Conservation (phyloP, 2,329 filamentous ascomycete genomes). For the Alternaria incomplexa region DNA sequence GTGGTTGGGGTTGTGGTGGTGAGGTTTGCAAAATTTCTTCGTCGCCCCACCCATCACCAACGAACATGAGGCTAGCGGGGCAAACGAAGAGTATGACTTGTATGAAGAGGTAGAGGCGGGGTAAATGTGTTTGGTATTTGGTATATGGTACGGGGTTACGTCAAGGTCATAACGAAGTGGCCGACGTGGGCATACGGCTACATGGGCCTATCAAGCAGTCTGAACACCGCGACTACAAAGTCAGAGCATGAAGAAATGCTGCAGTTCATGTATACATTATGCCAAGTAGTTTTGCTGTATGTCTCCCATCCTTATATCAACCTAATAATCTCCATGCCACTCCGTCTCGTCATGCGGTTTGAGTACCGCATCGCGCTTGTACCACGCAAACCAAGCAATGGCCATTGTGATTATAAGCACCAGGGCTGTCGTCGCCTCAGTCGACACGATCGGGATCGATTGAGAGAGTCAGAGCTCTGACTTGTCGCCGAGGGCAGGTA, state of each 20-base stretch:
- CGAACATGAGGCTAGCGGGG: not conserved
- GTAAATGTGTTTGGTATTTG: not conserved
- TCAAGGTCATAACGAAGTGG: not conserved
- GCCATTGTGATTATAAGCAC: constrained; percentile 31
- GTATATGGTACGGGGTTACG: not conserved
- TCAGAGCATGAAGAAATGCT: too few relatives aligned
- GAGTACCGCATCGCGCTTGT: constrained; percentile 15
- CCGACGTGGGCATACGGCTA: not conserved
- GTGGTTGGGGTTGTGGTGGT: not conserved
- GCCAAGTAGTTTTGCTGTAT: not conserved
- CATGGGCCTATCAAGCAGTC: too few relatives aligned
- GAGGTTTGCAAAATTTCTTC: too few relatives aligned
- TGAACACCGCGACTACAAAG: too few relatives aligned
- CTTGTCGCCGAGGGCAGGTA: constrained; percentile 56
- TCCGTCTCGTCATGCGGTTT: not conserved
- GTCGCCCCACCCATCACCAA: not conserved
- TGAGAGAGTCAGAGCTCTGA: constrained; percentile 41
- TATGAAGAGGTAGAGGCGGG: not conserved
- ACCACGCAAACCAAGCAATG: constrained; percentile 36
- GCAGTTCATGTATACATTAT: not conserved
- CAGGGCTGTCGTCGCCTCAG: constrained; percentile 27
- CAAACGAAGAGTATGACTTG: not conserved
- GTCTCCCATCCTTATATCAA: not conserved
- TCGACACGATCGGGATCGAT: constrained; percentile 1
- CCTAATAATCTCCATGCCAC: not conserved